Percentiles rank a stretch among this genome's conserved stretches.
phyloP scores from a whole-genome alignment of 495 filamentous ascomycete genomes.

The Aspergillus funiculosus region DNA sequence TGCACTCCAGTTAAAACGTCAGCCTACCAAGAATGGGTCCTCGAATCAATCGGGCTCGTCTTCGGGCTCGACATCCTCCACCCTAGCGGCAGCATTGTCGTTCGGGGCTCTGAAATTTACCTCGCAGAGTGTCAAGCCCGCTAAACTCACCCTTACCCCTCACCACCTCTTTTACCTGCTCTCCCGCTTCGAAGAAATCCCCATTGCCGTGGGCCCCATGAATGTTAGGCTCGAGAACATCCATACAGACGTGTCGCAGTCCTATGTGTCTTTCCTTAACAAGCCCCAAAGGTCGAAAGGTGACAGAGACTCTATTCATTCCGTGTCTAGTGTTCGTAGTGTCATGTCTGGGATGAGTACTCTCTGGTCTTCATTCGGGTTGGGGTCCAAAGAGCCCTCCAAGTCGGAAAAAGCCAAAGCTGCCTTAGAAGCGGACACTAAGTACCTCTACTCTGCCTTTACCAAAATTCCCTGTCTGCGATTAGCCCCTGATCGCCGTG shows the following conservation, averaged over 20 bases:
- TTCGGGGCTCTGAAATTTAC: slow-evolving; percentile 78
- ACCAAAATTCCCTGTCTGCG: slow-evolving; percentile 94
- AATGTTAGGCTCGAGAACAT: slow-evolving; percentile 92
- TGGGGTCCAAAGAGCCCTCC: slow-evolving; percentile 66
- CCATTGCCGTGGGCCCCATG: slow-evolving; percentile 88
- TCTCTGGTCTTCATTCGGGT: slow-evolving; percentile 81
- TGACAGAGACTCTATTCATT: slow-evolving; percentile 86
- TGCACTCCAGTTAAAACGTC: slow-evolving; percentile 76
- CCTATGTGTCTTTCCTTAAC: slow-evolving; percentile 92
- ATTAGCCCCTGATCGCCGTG: slow-evolving; percentile 82
- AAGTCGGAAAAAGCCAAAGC: slow-evolving; percentile 83
- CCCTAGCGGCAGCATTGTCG: slow-evolving; percentile 76
- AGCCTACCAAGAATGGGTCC: slow-evolving; percentile 58
- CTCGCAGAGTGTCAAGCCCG: slow-evolving; percentile 76
- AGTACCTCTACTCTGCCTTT: slow-evolving; percentile 95
- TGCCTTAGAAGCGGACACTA: slow-evolving; percentile 76
- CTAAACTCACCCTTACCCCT: slow-evolving; percentile 89
- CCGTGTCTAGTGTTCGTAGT: slow-evolving; percentile 92
- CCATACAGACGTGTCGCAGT: slow-evolving; percentile 75
- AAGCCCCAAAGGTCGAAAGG: slow-evolving; percentile 66
- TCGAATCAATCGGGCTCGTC: slow-evolving; percentile 49
- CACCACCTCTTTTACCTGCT: slow-evolving; percentile 97
- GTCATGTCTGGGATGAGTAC: slow-evolving; percentile 94
- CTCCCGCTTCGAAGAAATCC: slow-evolving; percentile 87
- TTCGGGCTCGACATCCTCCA: slow-evolving; percentile 54